phyloP scores from a whole-genome alignment of 257 asterid genomes.

The Leonotis leonurus region DNA sequence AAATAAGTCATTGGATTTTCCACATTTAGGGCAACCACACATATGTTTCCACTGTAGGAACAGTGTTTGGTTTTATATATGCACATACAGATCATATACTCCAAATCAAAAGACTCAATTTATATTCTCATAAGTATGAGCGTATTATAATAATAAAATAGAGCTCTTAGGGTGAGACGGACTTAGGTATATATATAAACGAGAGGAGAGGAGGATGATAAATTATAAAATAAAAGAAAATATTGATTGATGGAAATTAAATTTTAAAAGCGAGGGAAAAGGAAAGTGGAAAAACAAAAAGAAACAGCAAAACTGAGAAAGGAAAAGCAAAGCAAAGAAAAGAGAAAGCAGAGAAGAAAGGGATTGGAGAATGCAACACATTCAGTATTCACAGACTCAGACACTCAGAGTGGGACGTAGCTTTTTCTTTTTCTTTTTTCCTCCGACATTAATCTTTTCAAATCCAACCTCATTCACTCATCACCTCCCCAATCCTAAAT shows the following conservation, averaged over 20 bases:
- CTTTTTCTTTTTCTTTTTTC: slow-evolving; percentile 42
- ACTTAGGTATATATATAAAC: no score
- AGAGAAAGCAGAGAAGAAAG: slow-evolving; percentile 33
- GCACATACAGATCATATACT: no score
- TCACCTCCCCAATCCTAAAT: slow-evolving; percentile 3
- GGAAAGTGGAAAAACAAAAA: slow-evolving; percentile 10
- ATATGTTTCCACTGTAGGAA: slow-evolving; percentile 27
- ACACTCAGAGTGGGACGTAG: slow-evolving; percentile 42
- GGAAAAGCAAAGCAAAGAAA: slow-evolving; percentile 1
- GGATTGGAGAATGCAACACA: slow-evolving; percentile 44
- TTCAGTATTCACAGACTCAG: slow-evolving; percentile 11
- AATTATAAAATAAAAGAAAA: background rate
- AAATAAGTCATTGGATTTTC: background rate
- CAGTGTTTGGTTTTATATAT: no score
- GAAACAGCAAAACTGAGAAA: slow-evolving; percentile 8
- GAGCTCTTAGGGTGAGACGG: no score
- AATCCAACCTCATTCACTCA: slow-evolving; percentile 27
- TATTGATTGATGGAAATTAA: slow-evolving; percentile 23
- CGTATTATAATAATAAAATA: no score
- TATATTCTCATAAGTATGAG: no score
- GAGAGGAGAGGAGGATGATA: background rate
- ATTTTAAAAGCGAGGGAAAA: slow-evolving; percentile 23
- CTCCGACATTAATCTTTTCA: slow-evolving; percentile 71
- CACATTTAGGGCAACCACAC: slow-evolving; percentile 4
- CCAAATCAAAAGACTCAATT: no score